Base-by-base conservation (phyloP, 2,329 filamentous ascomycete species). In the Botrytis fabae region DNA sequence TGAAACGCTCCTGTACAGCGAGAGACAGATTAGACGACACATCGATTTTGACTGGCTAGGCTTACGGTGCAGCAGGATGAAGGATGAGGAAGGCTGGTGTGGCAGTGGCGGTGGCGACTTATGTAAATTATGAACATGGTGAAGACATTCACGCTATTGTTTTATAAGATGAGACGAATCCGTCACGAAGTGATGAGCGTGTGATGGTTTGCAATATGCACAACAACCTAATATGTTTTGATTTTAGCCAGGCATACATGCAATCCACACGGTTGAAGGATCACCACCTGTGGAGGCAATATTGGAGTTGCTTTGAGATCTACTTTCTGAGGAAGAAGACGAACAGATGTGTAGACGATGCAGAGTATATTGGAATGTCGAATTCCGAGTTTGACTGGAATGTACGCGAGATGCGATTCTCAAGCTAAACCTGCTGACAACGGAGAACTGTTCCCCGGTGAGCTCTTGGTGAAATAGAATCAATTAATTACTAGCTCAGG, bases 91-190 rank as follows among this genome's bases (percentile, higher is more conserved):
- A 46, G 48, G 51, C 48, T 69, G 22, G 38, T 59, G 66, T 69
- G 66, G 51, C 66, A 44, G 64, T 66, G 64, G 64, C 44, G n/a
- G 48, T 69, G 51, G 48, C 35, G 40, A 69, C n/a, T 42, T 14
- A 54, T 54, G 44, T 42, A 57, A 32, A 25, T 59, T 22, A 7
- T 59, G 12, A 69, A 1, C 22, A 54, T 51, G 22, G 5, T 44
- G 63, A 66, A 48, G 44, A 20, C 14, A 66, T 66, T 2, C 22
- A 42, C 22, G 60, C 51, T n/a, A 48, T 42, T 35, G 1, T 54
- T 42, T 68, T 3, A 54, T 18, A 51, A 38, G 25, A 44, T 32
- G 46, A 54, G 32, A 51, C 14, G 35, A 8, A 42, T 28, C 18
- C 16, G 38, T 68, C 9, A 28, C 7, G 35, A 5, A 35, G 1